These are phyloP conservation scores for Nemania sp. DNA, from an alignment of 2,329 filamentous ascomycete genomes.

Conservation along the genomic window DNA sequence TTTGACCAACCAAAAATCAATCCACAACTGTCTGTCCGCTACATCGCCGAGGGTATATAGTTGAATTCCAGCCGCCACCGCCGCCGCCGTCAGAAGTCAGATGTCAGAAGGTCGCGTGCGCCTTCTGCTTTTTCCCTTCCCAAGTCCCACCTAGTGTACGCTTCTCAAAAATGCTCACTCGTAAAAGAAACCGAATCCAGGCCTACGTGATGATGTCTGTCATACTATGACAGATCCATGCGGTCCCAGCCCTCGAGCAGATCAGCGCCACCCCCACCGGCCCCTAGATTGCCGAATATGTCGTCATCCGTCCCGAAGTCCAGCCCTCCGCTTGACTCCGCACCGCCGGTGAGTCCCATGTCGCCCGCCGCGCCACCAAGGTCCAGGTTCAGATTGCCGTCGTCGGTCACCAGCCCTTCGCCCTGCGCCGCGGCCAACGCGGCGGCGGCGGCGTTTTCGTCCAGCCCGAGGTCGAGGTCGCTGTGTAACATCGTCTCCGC, in stretches of 20 bases:
- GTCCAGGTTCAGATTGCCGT: conserved; percentile 44
- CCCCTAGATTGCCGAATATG: conserved; percentile 46
- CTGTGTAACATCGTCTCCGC: conserved; percentile 49
- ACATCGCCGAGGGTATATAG: not conserved
- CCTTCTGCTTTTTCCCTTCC: not conserved
- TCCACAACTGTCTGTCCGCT: not conserved
- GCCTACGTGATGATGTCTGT: not conserved
- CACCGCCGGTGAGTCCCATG: conserved; percentile 37
- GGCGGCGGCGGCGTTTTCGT: conserved; percentile 43
- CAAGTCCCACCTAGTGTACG: not conserved
- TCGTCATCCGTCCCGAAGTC: conserved; percentile 49
- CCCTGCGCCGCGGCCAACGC: conserved; percentile 49
- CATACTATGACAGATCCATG: conserved; percentile 34
- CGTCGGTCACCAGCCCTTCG: conserved; percentile 44
- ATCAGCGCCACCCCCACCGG: conserved; percentile 32
- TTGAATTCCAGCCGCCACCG: not conserved
- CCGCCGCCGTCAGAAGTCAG: too few species aligned
- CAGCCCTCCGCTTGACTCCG: conserved; percentile 45
- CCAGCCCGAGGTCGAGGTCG: conserved; percentile 48
- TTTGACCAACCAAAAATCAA: too few species aligned
- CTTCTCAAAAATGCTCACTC: not conserved
- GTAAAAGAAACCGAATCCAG: not conserved
- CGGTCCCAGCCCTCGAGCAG: conserved; percentile 39
- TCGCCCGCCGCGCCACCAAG: conserved; percentile 44
- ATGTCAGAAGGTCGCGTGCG: not conserved